phyloP scores from a whole-genome alignment of 108 stramenopile genomes.

The Nitzschia sp. region DNA sequence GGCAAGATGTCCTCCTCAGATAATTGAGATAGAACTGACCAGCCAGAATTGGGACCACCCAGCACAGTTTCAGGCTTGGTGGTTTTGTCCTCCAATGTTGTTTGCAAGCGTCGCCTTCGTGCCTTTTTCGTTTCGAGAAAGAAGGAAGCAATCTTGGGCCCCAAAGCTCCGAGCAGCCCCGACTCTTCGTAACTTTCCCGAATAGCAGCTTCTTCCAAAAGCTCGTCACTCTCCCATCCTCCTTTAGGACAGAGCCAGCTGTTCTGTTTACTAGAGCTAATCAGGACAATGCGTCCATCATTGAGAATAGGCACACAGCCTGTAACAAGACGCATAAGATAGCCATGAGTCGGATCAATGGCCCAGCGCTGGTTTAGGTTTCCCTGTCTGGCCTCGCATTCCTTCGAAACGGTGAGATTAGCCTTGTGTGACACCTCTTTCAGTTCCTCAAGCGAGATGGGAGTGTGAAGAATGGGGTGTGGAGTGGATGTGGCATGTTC shows the following conservation, averaged over 20 bases:
- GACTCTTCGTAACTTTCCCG: slow-evolving; percentile 77
- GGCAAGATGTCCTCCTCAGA: not conserved
- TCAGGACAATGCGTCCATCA: slow-evolving; percentile 54
- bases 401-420: not conserved
- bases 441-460: not conserved
- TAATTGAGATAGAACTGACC: not conserved
- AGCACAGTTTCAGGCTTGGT: not conserved
- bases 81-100: not conserved
- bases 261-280: slow-evolving; percentile 21
- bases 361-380: slow-evolving; percentile 17
- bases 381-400: slow-evolving; percentile 7
- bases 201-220: slow-evolving; percentile 58
- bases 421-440: not conserved
- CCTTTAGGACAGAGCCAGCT: slow-evolving; percentile 62
- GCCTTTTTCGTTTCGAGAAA: slow-evolving; percentile 54
- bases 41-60: not conserved
- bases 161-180: slow-evolving; percentile 55
- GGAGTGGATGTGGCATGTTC: not conserved
- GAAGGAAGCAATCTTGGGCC: slow-evolving; percentile 48
- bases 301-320: slow-evolving; percentile 47
- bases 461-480: not conserved
- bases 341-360: slow-evolving; percentile 1
- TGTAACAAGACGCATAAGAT: slow-evolving; percentile 35
- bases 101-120: slow-evolving; percentile 25
- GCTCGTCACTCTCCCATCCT: slow-evolving; percentile 80